A percentile compares a stretch with the other conserved stretches of the same genome.
These are phyloP conservation scores for Primulina huaijiensis DNA, from an alignment of 257 asterid genomes.

Conservation along the genomic window DNA sequence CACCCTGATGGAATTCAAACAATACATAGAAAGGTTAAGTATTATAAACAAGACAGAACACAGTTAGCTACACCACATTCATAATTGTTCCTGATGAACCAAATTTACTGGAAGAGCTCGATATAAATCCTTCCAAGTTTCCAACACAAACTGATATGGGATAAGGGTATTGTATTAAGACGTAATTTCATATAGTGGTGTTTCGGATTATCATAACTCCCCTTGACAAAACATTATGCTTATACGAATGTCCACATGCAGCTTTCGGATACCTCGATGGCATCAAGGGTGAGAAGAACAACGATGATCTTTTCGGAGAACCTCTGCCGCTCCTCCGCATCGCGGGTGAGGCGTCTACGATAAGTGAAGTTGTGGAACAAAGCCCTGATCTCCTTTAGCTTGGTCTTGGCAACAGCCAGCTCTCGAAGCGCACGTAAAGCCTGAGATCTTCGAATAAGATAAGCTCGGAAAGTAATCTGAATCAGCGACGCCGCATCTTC, in stretches of 20 bases:
- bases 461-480: constrained; percentile 69
- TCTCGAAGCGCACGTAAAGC: constrained; percentile 85
- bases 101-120: too few species aligned
- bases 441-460: constrained; percentile 74
- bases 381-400: constrained; percentile 84
- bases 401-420: constrained; percentile 85
- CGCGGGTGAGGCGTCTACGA: constrained; percentile 59
- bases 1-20: constrained; percentile 46
- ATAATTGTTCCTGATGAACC: neutral
- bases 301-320: constrained; percentile 89
- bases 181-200: neutral
- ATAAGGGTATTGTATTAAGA: too few species aligned
- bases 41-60: neutral
- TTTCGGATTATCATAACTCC: neutral
- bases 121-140: too few species aligned
- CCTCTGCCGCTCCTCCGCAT: constrained; percentile 86
- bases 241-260: neutral
- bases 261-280: constrained; percentile 66
- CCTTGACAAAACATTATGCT: neutral
- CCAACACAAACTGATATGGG: too few species aligned
- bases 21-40: neutral
- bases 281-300: constrained; percentile 86
- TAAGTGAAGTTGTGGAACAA: constrained; percentile 88
- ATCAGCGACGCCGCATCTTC: constrained; percentile 73
- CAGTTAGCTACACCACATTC: neutral